A percentile compares a stretch with the other conserved stretches of the same genome.
Evolutionary conservation across 2,329 filamentous ascomycete genomes (phyloP).

Genomic region (Trichoderma sp.): DNA sequence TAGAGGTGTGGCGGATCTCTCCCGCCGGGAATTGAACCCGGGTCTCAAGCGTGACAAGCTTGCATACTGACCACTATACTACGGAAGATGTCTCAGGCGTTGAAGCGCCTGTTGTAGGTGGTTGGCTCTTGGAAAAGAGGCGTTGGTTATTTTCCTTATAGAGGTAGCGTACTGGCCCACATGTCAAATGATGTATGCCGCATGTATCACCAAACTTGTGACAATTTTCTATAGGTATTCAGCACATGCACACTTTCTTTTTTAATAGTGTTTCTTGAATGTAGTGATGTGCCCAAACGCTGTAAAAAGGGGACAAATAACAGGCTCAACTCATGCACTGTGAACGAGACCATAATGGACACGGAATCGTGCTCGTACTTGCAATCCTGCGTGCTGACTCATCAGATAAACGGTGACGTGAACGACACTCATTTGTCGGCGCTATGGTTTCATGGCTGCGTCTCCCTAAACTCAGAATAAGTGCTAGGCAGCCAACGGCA

Average conservation of each 20-base stretch:
- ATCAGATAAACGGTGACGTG: neutral
- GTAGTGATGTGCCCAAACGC: no score
- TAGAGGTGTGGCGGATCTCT: slow-evolving; percentile 18
- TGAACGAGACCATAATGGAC: neutral
- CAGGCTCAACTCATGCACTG: neutral
- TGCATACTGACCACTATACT: slow-evolving; percentile 21
- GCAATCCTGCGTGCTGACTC: neutral
- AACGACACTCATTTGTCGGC: neutral
- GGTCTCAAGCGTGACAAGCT: slow-evolving; percentile 21
- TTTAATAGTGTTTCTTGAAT: neutral
- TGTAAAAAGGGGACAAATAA: neutral
- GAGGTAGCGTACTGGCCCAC: neutral
- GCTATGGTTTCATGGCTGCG: neutral
- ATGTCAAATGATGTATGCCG: neutral
- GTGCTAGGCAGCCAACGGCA: neutral
- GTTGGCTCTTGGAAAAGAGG: neutral
- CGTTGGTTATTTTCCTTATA: neutral
- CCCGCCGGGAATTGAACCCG: slow-evolving; percentile 21
- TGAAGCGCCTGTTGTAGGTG: slow-evolving; percentile 8
- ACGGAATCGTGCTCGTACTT: neutral
- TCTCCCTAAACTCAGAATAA: neutral
- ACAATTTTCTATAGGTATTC: neutral
- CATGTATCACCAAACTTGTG: neutral
- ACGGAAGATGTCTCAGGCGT: slow-evolving; percentile 18
- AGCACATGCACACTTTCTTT: neutral